Percentiles rank a stretch among this genome's conserved stretches.
These are phyloP conservation scores for Cicer arietinum DNA, from an alignment of 306 rosid species.

Conservation along the genomic window DNA sequence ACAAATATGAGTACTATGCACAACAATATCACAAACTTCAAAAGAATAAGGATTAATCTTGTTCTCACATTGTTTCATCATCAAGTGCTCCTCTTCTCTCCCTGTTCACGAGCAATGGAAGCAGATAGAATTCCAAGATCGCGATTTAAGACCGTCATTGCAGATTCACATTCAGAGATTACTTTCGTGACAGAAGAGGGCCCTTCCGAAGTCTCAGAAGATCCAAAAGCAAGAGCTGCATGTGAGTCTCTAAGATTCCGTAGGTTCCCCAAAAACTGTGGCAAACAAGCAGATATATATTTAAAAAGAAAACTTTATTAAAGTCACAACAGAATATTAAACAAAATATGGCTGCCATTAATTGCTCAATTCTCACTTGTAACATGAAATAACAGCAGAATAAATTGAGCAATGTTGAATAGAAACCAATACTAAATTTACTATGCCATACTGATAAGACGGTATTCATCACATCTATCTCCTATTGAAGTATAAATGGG, in stretches of 20 bases:
- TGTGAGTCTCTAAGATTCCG: conserved; percentile 91
- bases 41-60: conserved; percentile 29
- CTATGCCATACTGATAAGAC: conserved; percentile 5
- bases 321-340: conserved; percentile 8
- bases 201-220: conserved; percentile 78
- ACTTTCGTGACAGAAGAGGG: conserved; percentile 87
- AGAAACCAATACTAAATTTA: conserved; percentile 5
- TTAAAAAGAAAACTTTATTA: neutral
- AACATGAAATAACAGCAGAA: neutral
- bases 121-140: conserved; percentile 93
- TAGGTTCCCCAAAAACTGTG: conserved; percentile 83
- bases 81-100: conserved; percentile 56
- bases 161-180: conserved; percentile 88
- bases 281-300: conserved; percentile 26
- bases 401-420: neutral
- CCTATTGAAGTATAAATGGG: neutral
- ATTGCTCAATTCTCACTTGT: conserved; percentile 4
- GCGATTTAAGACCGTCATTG: conserved; percentile 81
- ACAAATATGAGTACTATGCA: conserved; percentile 38
- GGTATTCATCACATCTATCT: neutral
- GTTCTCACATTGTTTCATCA: conserved; percentile 41
- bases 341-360: conserved; percentile 11
- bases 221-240: conserved; percentile 82
- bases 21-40: conserved; percentile 26
- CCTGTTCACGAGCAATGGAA: conserved; percentile 88